Conservation (phyloP, 2,329 filamentous ascomycete genomes). For the Monilinia vaccinii-corymbosi region DNA sequence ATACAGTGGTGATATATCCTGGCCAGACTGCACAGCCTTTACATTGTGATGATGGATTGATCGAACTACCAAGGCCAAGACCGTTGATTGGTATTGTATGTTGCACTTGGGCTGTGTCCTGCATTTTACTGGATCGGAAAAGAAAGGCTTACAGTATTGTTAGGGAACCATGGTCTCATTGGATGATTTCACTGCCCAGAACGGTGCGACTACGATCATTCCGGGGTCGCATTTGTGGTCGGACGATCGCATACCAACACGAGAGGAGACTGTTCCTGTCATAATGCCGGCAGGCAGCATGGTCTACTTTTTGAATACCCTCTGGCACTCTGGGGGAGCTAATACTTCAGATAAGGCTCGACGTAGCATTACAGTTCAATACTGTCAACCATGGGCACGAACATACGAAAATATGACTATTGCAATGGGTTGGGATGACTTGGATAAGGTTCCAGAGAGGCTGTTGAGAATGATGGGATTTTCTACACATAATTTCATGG, state of each 20-base stretch:
- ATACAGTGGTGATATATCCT: conserved; percentile 33
- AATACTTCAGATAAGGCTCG: conserved; percentile 19
- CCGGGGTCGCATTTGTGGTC: conserved; percentile 27
- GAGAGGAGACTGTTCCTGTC: conserved; percentile 23
- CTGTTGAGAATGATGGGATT: conserved; percentile 25
- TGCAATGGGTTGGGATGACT: conserved; percentile 29
- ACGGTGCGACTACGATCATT: conserved; percentile 28
- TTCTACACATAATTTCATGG: conserved; percentile 26
- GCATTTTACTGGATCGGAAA: neutral
- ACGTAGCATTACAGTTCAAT: conserved; percentile 25
- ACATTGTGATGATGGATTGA: conserved; percentile 31
- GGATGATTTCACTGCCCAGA: conserved; percentile 26
- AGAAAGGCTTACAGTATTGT: conserved; percentile 2
- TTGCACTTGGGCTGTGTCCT: neutral
- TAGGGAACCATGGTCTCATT: conserved; percentile 28
- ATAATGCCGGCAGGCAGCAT: conserved; percentile 27
- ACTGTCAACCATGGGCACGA: conserved; percentile 31
- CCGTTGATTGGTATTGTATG: conserved; percentile 26
- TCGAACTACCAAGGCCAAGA: conserved; percentile 24
- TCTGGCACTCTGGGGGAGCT: conserved; percentile 26
- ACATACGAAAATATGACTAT: conserved; percentile 33
- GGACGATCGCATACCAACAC: conserved; percentile 23
- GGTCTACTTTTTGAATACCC: conserved; percentile 27
- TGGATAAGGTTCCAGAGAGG: conserved; percentile 23
- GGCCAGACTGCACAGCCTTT: conserved; percentile 30